Evolutionary conservation across 352 stramenopile species (phyloP), one percentile per base, ranked within the genome.

Genomic region (Phytophthora foliorum): DNA sequence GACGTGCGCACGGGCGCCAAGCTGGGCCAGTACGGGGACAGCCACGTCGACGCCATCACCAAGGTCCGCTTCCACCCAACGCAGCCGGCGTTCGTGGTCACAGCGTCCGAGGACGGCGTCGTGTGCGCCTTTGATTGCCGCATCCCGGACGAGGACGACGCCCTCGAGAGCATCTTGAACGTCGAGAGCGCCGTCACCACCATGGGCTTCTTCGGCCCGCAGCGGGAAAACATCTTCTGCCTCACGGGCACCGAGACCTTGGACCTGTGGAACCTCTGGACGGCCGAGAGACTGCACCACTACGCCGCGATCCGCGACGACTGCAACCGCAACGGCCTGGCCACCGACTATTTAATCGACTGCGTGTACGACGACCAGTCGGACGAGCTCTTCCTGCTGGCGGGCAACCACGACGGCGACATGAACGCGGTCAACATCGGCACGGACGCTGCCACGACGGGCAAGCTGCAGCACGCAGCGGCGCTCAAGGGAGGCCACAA

Each of bases 81-180:
- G 34, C 83, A 93, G 25, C 77, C 61, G 24, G 75, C 82, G 14
- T 94, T 92, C 67, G 80, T 98, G 29, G 85, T 94, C 45, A 97
- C 92, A n/a, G 92, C 86, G 6, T 97, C 90, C 3, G 92, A 98
- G 59, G 92, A 98, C 67, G 92, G 92, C 53, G 77, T 97, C 46
- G 91, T 98, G 75, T 97, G 90, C 69, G 91, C 96, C 62, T 97
- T 95, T 56, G 88, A 98, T 63, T 93, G 77, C 50, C 84, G 82
- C 53, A 89, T 97, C 31, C 65, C 89, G 4, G 78, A 93, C 42
- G 90, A 97, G 69, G 90, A 97, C 52, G 92, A 98, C 21, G 90
- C 92, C 3, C 75, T 97, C 29, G 91, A 96, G 68, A 95, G 88
- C 38, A 96, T 97, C 51, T 46, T 98, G 39, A 97, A 97, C 68